These are phyloP conservation scores for Russula ochroleuca DNA, from an alignment of 768 basidiomycete species.

Conservation along the genomic window DNA sequence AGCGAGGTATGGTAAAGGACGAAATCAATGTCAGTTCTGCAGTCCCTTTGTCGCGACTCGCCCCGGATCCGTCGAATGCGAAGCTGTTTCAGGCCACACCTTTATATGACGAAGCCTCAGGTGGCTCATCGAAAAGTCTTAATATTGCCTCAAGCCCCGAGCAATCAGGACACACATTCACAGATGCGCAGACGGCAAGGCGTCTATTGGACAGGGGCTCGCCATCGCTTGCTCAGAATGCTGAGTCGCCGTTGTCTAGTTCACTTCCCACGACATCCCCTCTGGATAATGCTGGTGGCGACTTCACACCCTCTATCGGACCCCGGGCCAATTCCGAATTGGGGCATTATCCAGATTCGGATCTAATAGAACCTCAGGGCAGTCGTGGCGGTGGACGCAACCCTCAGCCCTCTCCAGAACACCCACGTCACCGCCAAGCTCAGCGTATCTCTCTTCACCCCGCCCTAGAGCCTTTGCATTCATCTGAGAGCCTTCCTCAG, in stretches of 20 bases:
- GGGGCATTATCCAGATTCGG: slow-evolving; percentile 75
- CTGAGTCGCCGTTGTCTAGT: slow-evolving; percentile 58
- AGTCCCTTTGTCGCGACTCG: slow-evolving; percentile 54
- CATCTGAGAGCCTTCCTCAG: slow-evolving; percentile 43
- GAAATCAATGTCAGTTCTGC: slow-evolving; percentile 52
- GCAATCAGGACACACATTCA: slow-evolving; percentile 32
- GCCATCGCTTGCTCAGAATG: slow-evolving; percentile 43
- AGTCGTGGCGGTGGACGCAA: slow-evolving; percentile 31
- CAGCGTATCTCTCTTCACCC: slow-evolving; percentile 64
- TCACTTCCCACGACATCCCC: slow-evolving; percentile 51
- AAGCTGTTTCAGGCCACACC: slow-evolving; percentile 55
- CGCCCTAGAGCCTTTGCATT: slow-evolving; percentile 45
- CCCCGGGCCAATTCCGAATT: slow-evolving; percentile 76
- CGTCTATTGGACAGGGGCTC: slow-evolving; percentile 46
- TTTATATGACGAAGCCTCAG: slow-evolving; percentile 29
- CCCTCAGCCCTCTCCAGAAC: slow-evolving; percentile 52
- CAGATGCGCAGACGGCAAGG: slow-evolving; percentile 41
- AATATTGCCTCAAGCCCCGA: slow-evolving; percentile 47
- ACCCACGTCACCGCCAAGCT: slow-evolving; percentile 50
- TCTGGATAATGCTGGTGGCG: slow-evolving; percentile 34
- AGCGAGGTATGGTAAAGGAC: slow-evolving; percentile 51
- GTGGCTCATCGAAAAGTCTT: slow-evolving; percentile 40
- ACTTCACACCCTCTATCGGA: slow-evolving; percentile 30
- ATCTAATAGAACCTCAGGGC: slow-evolving; percentile 46
- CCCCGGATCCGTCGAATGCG: slow-evolving; percentile 50